Evolutionary conservation across 2,329 filamentous ascomycete species (phyloP).

Genomic region (Sordariomycetes sp.): DNA sequence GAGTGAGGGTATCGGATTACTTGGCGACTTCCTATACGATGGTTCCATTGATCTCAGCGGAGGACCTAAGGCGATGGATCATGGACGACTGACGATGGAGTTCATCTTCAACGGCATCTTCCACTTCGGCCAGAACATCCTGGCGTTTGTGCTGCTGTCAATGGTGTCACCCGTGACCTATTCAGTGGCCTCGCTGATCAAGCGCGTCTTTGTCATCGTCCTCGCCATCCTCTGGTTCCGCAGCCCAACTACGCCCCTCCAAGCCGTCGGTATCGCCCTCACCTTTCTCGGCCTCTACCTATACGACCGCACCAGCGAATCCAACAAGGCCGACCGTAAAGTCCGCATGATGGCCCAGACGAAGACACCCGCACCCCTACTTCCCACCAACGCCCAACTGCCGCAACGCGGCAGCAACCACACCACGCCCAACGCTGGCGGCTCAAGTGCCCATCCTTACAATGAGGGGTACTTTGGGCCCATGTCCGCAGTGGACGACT

Average conservation of each 20-base stretch:
- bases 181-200: slow-evolving; percentile 90
- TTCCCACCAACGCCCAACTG: slow-evolving; percentile 52
- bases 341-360: slow-evolving; percentile 53
- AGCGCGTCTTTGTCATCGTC: slow-evolving; percentile 93
- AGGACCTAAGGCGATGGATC: slow-evolving; percentile 60
- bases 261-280: slow-evolving; percentile 75
- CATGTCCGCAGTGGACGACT: slow-evolving; percentile 28
- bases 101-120: slow-evolving; percentile 96
- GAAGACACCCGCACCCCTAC: slow-evolving; percentile 35
- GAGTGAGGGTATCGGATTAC: slow-evolving; percentile 71
- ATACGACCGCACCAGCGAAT: slow-evolving; percentile 86
- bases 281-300: slow-evolving; percentile 91
- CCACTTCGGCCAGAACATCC: slow-evolving; percentile 92
- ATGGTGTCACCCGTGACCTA: slow-evolving; percentile 96
- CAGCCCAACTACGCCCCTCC: slow-evolving; percentile 73
- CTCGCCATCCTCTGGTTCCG: slow-evolving; percentile 96
- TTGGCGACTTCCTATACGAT: slow-evolving; percentile 71
- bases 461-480: slow-evolving; percentile 35
- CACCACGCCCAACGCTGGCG: slow-evolving; percentile 10
- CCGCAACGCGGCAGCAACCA: slow-evolving; percentile 16
- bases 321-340: slow-evolving; percentile 77
- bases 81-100: slow-evolving; percentile 68
- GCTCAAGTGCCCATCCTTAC: slow-evolving; percentile 25
- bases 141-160: slow-evolving; percentile 86
- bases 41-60: slow-evolving; percentile 59